Base-by-base conservation (phyloP, 2,329 filamentous ascomycete genomes). In the Epichloe scottii region DNA sequence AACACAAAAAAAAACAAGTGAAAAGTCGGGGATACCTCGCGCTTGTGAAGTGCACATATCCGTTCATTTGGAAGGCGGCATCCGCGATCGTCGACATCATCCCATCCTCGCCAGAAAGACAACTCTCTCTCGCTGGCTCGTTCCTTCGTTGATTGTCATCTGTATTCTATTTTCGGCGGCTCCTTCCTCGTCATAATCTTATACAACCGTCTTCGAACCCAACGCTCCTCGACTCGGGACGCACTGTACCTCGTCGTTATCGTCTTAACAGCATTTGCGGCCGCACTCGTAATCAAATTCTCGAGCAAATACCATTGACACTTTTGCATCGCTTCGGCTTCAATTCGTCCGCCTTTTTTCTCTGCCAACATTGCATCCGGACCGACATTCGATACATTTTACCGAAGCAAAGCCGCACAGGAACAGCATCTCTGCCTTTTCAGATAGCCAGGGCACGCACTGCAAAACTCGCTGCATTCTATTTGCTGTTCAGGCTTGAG, bases 111-210 rank as follows among this genome's bases (percentile, higher is more conserved):
- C 11, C 39, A 14, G n/a, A 51, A 17, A 44, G 17, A 30, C 30
- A 37, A 19, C 15, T n/a, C 3, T 41, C 17, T n/a, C 11, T 46
- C 17, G 40, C 21, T 44, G 49, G 50, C 17, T 48, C 46, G 46
- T 35, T 30, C 50, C 50, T 47, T 50, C 54, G 46, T 60, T 56
- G 49, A 63, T 69, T 65, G 68, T 70, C 62, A 60, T 63, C 60
- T 62, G 61, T 61, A 66, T 59, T 65, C 65, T 60, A 52, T 52
- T 50, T 53, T 51, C 55, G 53, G 48, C 54, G 54, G 48, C 59
- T 61, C 60, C 46, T 59, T 57, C 54, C 56, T 53, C 33, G n/a
- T 55, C 48, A 52, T 47, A 54, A 52, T 23, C 19, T 3, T 19
- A 33, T 37, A 11, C 19, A 46, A 50, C 14, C 39, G 26, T 34